Evolutionary conservation across 2,329 filamentous ascomycete species (phyloP), one percentile per base, ranked within the genome.

Genomic region (Fulvia fulva): DNA sequence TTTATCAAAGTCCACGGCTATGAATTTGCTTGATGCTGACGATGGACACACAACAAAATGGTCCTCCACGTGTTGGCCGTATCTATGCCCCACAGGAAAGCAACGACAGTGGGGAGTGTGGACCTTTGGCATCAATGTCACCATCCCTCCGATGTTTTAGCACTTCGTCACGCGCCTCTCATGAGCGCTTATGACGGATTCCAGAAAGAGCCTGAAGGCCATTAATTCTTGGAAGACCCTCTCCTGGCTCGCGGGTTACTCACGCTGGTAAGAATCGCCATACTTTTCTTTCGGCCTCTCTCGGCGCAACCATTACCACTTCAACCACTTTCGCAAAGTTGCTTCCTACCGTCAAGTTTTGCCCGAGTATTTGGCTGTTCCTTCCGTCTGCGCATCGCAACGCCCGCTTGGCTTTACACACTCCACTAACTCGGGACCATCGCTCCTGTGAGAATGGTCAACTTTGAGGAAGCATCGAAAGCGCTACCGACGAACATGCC

Each of bases 101-200:
- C 50, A 28, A 52, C 45, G 37, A 55, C 53, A 53, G 57, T 58
- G 58, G 53, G 51, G 56, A 58, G 53, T 23, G 62, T 64, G 57
- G 62, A 60, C 46, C 59, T 55, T 62, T 62, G 59, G n/a, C 59
- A 64, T 62, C 59, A 64, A 55, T 45, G 45, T 51, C 28, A 56
- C 46, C 28, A 44, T 56, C 46, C 47, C 51, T 51, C 62, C 62
- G 55, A 58, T 50, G 53, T 63, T 60, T 55, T 64, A 49, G 57
- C 62, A 62, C 34, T 58, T 52, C 51, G 57, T 59, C 61, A 61
- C 61, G 61, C 61, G 61, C 60, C 22, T 59, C 32, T 37, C 30
- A 47, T 23, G 51, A 46, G 45, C 54, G 57, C 53, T 49, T 63
- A 57, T 59, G 56, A 63, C 61, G 58, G 61, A 53, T 51, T 43